Base-by-base conservation (phyloP, 2,329 filamentous ascomycete species). In the Uncinocarpus reesii region DNA sequence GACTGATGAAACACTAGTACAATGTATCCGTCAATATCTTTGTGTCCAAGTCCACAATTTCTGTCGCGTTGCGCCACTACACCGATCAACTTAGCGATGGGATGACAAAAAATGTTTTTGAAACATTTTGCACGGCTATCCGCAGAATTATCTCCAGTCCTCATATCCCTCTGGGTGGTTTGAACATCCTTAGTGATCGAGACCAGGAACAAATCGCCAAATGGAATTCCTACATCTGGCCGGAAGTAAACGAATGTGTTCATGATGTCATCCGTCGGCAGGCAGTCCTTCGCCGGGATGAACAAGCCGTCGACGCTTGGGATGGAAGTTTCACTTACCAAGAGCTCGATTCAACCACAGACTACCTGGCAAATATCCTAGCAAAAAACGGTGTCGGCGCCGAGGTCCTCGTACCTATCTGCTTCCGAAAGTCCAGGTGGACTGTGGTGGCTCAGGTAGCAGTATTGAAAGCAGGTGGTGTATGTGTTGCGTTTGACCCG, bases 391-490 rank as follows among this genome's bases (percentile, higher is more conserved):
- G 75, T 0, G 67, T 75, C 0, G 52, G 62, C 1, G 63, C 71
- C 1, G 76, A 80, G 6, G 71, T 78, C 13, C 66, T 86, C 6
- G 70, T 93, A 13, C 81, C 80, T 28, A 76, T 94, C 35, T 71
- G 83, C 38, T 81, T 93, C 76, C 78, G 88, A 18, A 93, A 90
- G 60, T 88, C 82, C 0, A 62, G 79, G 0, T 64, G 79, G 23
- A 67, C 93, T 0, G 94, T 94, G 58, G 71, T 81, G 21, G 74
- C 79, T 0, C 84, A 94, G 24, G 70, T 94, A 23, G 86, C 79
- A 0, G 75, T 82, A 16, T 63, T 86, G 23, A 93, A 93, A 59
- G 69, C 79, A 4, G 86, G 86, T 4, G 81, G 80, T 57, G 86
- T 80, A 6, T 92, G 92, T 58, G 66, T 94, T 13, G 86, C 86